phyloP scores from a whole-genome alignment of 148 eudicot species.

The Amaranthus cruentus region DNA sequence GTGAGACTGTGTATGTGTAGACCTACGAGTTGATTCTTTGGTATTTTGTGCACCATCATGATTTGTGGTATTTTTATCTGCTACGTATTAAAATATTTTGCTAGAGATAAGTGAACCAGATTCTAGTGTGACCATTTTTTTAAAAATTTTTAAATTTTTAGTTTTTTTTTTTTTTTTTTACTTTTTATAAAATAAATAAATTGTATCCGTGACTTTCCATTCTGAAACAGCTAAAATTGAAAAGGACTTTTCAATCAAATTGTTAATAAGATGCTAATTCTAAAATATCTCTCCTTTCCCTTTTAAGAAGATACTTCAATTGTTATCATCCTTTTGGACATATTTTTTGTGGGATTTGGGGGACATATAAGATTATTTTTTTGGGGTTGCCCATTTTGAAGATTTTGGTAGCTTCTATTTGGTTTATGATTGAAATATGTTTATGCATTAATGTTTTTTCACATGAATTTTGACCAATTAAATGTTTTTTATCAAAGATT shows the following conservation, averaged over 20 bases:
- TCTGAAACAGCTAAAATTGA: conserved; percentile 21
- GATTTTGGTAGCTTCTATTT: background rate
- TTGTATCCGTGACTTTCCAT: conserved; percentile 15
- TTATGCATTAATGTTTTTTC: background rate
- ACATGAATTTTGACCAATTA: background rate
- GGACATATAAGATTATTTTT: background rate
- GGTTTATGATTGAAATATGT: background rate
- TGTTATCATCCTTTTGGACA: conserved; percentile 23
- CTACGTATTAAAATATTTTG: background rate
- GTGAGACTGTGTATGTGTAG: background rate
- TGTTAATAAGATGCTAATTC: background rate
- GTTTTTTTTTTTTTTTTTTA: too few relatives aligned
- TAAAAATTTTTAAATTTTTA: too few relatives aligned
- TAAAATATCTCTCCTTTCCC: conserved; percentile 20
- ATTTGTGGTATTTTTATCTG: conserved; percentile 5
- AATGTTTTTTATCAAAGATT: background rate
- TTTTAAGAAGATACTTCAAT: conserved; percentile 19
- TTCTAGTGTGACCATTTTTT: conserved; percentile 14
- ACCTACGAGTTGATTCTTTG: conserved; percentile 9
- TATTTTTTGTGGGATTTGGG: conserved; percentile 1
- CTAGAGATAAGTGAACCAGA: conserved; percentile 22
- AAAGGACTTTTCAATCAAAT: conserved; percentile 8
- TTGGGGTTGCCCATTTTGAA: background rate
- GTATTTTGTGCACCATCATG: conserved; percentile 4
- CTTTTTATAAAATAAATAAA: background rate